phyloP scores from a whole-genome alignment of 306 rosid species.

The Rosa persica region DNA sequence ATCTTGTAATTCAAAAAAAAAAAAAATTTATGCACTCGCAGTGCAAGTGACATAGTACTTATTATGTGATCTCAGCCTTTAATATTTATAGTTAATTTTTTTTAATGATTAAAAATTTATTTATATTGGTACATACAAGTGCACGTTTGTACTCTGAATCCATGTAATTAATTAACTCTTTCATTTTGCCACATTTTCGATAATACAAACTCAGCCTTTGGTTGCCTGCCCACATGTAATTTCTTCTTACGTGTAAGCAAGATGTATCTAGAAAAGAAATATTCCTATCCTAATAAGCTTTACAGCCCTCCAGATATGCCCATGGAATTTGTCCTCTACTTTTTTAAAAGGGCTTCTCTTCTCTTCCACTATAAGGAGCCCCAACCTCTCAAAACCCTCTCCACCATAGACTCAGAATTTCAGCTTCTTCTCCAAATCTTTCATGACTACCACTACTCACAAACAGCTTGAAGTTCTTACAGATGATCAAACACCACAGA shows the following conservation, averaged over 20 bases:
- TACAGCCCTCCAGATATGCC: conserved; percentile 65
- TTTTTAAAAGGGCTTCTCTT: conserved; percentile 30
- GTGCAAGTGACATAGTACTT: too few species aligned
- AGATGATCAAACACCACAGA: conserved; percentile 67
- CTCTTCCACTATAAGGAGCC: conserved; percentile 53
- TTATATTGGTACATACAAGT: too few species aligned
- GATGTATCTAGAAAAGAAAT: conserved; percentile 40
- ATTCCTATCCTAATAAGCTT: conserved; percentile 57
- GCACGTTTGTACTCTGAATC: too few species aligned
- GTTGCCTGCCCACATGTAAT: conserved; percentile 34
- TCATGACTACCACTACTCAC: conserved; percentile 36
- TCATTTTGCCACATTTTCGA: conserved; percentile 36
- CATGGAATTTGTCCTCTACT: conserved; percentile 62
- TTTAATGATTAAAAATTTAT: too few species aligned
- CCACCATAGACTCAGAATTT: conserved; percentile 35
- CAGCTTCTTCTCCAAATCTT: conserved; percentile 1
- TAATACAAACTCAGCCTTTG: conserved; percentile 27
- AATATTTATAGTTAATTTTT: too few species aligned
- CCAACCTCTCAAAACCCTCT: conserved; percentile 34
- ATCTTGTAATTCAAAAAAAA: background rate
- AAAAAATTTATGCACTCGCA: too few species aligned
- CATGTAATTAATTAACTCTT: conserved; percentile 7
- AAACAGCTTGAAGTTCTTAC: conserved; percentile 62
- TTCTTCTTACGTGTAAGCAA: conserved; percentile 32
- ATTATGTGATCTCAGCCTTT: too few species aligned